Evolutionary conservation across 2,329 filamentous ascomycete species (phyloP), one percentile per base, ranked within the genome.

Genomic region (Beauveria sp.): DNA sequence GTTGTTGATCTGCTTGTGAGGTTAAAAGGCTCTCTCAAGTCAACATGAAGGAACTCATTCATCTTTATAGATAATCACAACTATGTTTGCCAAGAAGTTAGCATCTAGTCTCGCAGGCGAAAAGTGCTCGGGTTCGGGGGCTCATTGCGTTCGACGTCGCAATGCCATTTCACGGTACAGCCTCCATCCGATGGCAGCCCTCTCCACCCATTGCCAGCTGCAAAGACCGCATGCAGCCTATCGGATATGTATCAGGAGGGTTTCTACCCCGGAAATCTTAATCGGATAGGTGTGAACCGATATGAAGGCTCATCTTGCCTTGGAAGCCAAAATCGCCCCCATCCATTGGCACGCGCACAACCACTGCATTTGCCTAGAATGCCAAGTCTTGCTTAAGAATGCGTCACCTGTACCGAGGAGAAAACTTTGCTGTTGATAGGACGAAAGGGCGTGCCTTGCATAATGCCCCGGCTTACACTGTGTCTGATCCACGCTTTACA

Each of bases 11-110:
- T 52, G 48, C 57, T 51, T 50, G 56, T 59, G 46, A 20, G 50
- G 9, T 2, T 14, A n/a, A 22, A 3, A 43, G 77, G 65, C 40
- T 2, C 18, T 43, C 14, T 22, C 24, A 28, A 7, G 20, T 12
- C 38, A 64, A 26, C 28, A 26, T 24, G 22, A 40, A 31, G 42
- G 46, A 14, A 60, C 38, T 3, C 26, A 22, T 20, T 16, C 14
- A 20, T 16, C 48, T 60, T 60, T 60, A 60, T 60, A 60, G 34
- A 31, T 16, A 22, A 22, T 40, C 9, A 16, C 55, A 18, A 12
- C 20, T 28, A 18, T 31, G 18, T 59, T 59, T 50, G 45, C 56
- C 45, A 50, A 51, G 56, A 12, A 20, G 5, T 18, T 22, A 14
- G 34, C 10, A 51, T 40, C 20, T 40, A 31, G 7, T 22, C 28